A percentile compares a stretch with the other conserved stretches of the same genome.
These are phyloP conservation scores for Exophiala spinifera DNA, from an alignment of 2,329 filamentous ascomycete genomes.

Conservation along the genomic window DNA sequence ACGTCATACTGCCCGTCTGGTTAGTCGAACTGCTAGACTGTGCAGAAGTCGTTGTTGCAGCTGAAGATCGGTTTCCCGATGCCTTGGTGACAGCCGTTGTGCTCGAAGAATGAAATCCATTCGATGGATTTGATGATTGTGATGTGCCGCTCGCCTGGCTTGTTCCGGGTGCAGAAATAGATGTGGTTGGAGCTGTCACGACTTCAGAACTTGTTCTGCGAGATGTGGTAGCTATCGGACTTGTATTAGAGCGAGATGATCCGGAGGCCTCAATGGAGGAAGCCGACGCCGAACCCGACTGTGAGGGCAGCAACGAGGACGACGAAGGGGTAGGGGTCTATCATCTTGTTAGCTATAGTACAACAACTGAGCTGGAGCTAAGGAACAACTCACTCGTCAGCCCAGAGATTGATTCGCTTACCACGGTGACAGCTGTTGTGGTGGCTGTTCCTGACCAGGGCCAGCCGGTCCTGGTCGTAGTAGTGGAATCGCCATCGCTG, in stretches of 20 bases:
- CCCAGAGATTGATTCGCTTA: slow-evolving; percentile 65
- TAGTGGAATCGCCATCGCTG: slow-evolving; percentile 37
- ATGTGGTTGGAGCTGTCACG: not conserved
- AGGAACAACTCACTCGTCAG: slow-evolving; percentile 35
- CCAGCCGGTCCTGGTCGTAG: slow-evolving; percentile 60
- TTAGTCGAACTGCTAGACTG: not conserved
- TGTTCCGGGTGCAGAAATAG: not conserved
- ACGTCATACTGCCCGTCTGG: slow-evolving; percentile 1
- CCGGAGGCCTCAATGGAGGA: slow-evolving; percentile 44
- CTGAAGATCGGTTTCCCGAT: not conserved
- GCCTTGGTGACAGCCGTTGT: not conserved
- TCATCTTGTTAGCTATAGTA: slow-evolving; percentile 30
- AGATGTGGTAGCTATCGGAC: not conserved
- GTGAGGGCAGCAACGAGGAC: slow-evolving; percentile 48
- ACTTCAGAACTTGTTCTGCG: not conserved
- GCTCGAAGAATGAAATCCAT: not conserved
- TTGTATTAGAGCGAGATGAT: slow-evolving; percentile 37
- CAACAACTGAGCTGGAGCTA: slow-evolving; percentile 11
- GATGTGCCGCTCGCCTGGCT: not conserved
- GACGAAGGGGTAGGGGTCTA: slow-evolving; percentile 55
- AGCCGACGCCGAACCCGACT: slow-evolving; percentile 44
- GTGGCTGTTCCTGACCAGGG: slow-evolving; percentile 60
- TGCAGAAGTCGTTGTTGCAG: not conserved
- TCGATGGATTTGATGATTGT: slow-evolving; percentile 30
- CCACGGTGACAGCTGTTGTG: slow-evolving; percentile 56